These are phyloP conservation scores for Zea luxurians DNA, from an alignment of 176 grass and related monocot species.

Conservation along the genomic window DNA sequence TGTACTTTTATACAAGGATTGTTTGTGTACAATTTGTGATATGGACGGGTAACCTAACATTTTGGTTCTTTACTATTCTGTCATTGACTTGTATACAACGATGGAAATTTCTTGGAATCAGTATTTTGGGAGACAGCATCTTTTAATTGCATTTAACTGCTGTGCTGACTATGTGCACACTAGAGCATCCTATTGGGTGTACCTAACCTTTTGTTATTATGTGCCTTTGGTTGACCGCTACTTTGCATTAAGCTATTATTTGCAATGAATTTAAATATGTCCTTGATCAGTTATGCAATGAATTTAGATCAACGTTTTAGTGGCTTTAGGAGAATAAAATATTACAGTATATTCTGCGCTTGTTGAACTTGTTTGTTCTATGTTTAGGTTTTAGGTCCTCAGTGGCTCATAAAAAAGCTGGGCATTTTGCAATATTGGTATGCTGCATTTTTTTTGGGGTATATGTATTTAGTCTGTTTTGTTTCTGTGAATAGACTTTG, in stretches of 20 bases:
- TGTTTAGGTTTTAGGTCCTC: not conserved
- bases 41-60: not conserved
- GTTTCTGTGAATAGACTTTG: not conserved
- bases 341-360: not conserved
- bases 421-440: not conserved
- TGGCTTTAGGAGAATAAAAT: slow-evolving; percentile 14
- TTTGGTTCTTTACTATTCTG: slow-evolving; percentile 12
- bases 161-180: slow-evolving; percentile 9
- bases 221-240: slow-evolving; percentile 8
- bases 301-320: not conserved
- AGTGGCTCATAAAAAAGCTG: not conserved
- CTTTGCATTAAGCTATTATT: slow-evolving; percentile 3
- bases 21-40: slow-evolving; percentile 17
- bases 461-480: slow-evolving; percentile 3
- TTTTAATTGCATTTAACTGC: slow-evolving; percentile 39
- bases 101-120: slow-evolving; percentile 4
- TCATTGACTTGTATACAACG: not conserved
- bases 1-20: not conserved
- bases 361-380: not conserved
- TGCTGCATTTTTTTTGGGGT: not conserved
- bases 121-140: slow-evolving; percentile 10
- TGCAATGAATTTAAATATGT: not conserved
- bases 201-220: slow-evolving; percentile 30
- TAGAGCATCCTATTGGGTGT: slow-evolving; percentile 2
- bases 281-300: not conserved